Evolutionary conservation across 495 filamentous ascomycete genomes (phyloP).

Genomic region (Acidomyces sp.): DNA sequence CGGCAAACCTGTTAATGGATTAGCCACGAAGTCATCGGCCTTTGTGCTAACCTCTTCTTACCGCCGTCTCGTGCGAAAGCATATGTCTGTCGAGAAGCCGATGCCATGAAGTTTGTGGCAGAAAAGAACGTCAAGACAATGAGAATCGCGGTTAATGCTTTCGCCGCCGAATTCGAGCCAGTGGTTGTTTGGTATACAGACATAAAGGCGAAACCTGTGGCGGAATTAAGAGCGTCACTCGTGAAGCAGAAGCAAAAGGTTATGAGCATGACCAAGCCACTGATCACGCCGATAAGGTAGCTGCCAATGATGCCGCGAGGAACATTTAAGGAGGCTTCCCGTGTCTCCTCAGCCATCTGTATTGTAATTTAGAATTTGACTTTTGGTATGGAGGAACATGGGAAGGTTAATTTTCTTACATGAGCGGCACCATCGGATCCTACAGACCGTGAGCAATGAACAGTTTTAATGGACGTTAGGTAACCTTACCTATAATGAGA

Average conservation of each 20-base stretch:
- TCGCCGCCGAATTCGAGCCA: constrained; percentile 3
- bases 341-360: constrained; percentile 20
- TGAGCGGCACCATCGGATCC: constrained; percentile 15
- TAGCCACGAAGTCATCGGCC: background rate
- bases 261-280: constrained; percentile 13
- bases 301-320: constrained; percentile 12
- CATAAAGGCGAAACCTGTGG: constrained; percentile 14
- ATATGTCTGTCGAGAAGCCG: constrained; percentile 12
- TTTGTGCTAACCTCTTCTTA: constrained; percentile 1
- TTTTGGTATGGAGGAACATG: too few relatives aligned
- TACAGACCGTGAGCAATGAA: background rate
- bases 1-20: constrained; percentile 11
- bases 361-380: too few relatives aligned
- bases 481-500: background rate
- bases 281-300: constrained; percentile 12
- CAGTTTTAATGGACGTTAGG: background rate
- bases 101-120: constrained; percentile 14
- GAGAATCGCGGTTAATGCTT: constrained; percentile 4
- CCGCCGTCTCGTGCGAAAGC: constrained; percentile 15
- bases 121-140: constrained; percentile 14
- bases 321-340: constrained; percentile 12
- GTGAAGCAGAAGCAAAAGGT: constrained; percentile 10
- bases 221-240: background rate
- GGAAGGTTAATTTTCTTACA: too few relatives aligned
- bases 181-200: constrained; percentile 10